Percentiles rank a stretch among this genome's conserved stretches.
Conservation (phyloP, 345 rosid genomes). For the Eucalyptus marginata region DNA sequence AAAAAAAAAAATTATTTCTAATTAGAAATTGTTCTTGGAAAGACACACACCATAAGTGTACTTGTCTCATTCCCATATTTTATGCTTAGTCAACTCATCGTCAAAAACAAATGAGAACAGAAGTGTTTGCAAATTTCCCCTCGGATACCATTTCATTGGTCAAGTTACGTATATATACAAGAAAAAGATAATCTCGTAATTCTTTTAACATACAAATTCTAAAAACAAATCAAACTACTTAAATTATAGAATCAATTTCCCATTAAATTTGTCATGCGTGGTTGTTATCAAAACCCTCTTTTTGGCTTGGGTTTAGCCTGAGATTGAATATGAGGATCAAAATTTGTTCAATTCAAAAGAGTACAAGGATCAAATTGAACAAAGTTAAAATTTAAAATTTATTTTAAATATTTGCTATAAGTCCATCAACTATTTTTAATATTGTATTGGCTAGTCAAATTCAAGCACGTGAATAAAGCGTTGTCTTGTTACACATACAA, state of each 20-base stretch:
- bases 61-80: background rate
- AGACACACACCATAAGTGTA: accelerated
- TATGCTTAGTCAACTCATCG: background rate
- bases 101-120: background rate
- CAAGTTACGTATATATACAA: background rate
- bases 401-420: background rate
- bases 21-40: accelerated
- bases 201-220: background rate
- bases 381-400: background rate
- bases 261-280: background rate
- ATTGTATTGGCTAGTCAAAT: no score
- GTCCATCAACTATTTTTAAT: background rate
- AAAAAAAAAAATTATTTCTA: accelerated
- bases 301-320: background rate
- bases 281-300: no score
- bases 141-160: background rate
- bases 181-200: background rate
- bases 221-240: no score
- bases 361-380: background rate
- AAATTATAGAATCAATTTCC: no score
- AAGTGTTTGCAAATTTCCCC: background rate
- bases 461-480: background rate
- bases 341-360: background rate
- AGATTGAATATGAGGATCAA: background rate
- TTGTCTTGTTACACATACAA: background rate